A percentile compares a stretch with the other conserved stretches of the same genome.
These are phyloP conservation scores for Graphilbum sp. DNA, from an alignment of 2,329 filamentous ascomycete species.

Conservation along the genomic window DNA sequence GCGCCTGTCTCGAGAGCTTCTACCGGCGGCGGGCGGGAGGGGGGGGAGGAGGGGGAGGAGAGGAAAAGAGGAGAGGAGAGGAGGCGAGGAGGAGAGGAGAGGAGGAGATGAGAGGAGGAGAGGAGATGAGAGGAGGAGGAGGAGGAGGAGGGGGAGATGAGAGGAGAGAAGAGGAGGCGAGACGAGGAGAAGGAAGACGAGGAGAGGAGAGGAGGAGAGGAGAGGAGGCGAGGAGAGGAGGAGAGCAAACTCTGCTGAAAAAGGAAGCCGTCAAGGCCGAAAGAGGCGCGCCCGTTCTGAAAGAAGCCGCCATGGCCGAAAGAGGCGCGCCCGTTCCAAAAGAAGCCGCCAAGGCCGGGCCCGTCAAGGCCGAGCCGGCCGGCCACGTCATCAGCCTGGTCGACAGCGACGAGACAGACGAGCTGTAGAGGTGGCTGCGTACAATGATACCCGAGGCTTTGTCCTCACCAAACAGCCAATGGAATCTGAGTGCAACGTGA, in stretches of 20 bases:
- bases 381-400: too few relatives aligned
- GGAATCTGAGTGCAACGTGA: too few relatives aligned
- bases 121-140: background rate
- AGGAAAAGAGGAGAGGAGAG: background rate
- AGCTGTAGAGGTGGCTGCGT: too few relatives aligned
- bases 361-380: too few relatives aligned
- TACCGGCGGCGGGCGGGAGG: conserved; percentile 50
- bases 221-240: background rate
- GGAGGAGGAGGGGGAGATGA: too few relatives aligned
- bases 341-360: background rate
- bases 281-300: background rate
- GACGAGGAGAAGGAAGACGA: background rate
- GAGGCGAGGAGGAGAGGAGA: background rate
- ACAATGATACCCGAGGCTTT: too few relatives aligned
- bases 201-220: background rate
- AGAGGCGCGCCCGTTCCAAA: background rate
- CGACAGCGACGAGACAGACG: background rate
- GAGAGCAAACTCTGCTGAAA: too few relatives aligned
- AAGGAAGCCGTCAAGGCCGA: background rate
- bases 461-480: too few relatives aligned
- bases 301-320: background rate
- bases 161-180: too few relatives aligned
- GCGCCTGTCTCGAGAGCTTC: conserved; percentile 64
- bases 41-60: too few relatives aligned
- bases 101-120: background rate